Evolutionary conservation across 2,329 filamentous ascomycete genomes (phyloP).

Genomic region (Fusarium sp.): DNA sequence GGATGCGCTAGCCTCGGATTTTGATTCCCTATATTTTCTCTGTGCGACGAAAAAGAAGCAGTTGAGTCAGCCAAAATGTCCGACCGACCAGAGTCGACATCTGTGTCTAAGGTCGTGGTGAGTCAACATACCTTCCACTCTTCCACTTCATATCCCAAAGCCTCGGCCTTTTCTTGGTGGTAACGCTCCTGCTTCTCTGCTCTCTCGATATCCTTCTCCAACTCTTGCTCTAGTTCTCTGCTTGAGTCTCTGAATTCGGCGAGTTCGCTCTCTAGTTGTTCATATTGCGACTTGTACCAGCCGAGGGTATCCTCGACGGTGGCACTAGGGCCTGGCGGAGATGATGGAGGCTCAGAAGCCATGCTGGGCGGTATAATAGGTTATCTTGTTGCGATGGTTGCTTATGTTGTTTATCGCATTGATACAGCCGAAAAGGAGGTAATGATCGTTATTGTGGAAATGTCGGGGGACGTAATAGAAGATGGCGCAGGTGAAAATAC

Average conservation of each 20-base stretch:
- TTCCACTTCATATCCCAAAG: slow-evolving; percentile 87
- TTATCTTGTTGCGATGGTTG: slow-evolving; percentile 19
- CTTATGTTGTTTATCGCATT: slow-evolving; percentile 32
- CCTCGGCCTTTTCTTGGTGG: slow-evolving; percentile 88
- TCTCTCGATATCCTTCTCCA: slow-evolving; percentile 95
- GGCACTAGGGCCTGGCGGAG: slow-evolving; percentile 67
- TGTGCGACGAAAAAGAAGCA: slow-evolving; percentile 53
- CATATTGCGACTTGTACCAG: slow-evolving; percentile 97
- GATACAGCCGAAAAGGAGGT: slow-evolving; percentile 23
- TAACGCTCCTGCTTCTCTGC: slow-evolving; percentile 92
- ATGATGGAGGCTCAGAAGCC: slow-evolving; percentile 69
- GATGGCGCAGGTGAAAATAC: slow-evolving; percentile 17
- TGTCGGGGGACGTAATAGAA: slow-evolving; percentile 9
- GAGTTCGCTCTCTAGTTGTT: slow-evolving; percentile 89
- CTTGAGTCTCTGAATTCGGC: slow-evolving; percentile 94
- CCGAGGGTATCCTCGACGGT: slow-evolving; percentile 79
- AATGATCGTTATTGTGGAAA: slow-evolving; percentile 19
- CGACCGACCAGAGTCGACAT: not conserved
- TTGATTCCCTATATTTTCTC: slow-evolving; percentile 97
- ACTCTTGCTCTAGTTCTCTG: slow-evolving; percentile 90
- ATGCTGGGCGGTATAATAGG: slow-evolving; percentile 51
- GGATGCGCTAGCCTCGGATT: slow-evolving; percentile 84
- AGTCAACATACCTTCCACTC: slow-evolving; percentile 88
- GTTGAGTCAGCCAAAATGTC: slow-evolving; percentile 20
- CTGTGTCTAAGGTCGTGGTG: not conserved